Evolutionary conservation across 1,284 basidiomycete genomes (phyloP), one percentile per base, ranked within the genome.

Genomic region (Apiotrichum gracile): DNA sequence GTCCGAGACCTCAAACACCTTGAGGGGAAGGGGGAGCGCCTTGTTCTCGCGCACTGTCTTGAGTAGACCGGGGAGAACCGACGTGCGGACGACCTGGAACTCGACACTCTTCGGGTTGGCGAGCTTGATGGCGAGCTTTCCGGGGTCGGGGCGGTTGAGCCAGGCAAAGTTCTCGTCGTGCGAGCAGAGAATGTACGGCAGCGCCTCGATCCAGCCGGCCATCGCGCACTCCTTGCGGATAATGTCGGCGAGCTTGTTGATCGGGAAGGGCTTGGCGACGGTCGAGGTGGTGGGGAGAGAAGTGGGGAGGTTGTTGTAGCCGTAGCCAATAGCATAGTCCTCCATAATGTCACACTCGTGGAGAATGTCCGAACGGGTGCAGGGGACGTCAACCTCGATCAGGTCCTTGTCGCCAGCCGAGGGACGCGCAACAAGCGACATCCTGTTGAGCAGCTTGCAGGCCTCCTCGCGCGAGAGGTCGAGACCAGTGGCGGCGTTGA

Each of bases 301-400:
- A 63, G 88, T 83, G 3, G 91, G 90, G 41, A 99, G 80, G 68
- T 94, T 94, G 78, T 99, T 97, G 80, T 93, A 98, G 1, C 96
- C 96, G 69, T 93, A 97, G 0, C 91, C 94, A 60, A 99, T 92
- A 5, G 96, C 96, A 1, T 87, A 90, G 65, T 99, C 94, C 72
- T 99, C 94, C 86, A 99, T 90, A 66, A 98, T 82, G 73, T 99
- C 94, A 68, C 93, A 97, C 74, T 97, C 92, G 72, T 98, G 96
- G 55, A 99, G 78, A 61, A 99, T 96, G 70, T 99, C 94, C 1
- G 96, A 91, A 42, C 94, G 84, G 13, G 92, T 97, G 27, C 88
- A 81, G 2, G 94, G 94, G 33, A 99, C 82, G 37, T 83, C 77
- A 25, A 98, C 86, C 46, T 76, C 70, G 25, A 83, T 66, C 22